Evolutionary conservation across 2,329 filamentous ascomycete species (phyloP).

Genomic region (Neoascochyta sp.): DNA sequence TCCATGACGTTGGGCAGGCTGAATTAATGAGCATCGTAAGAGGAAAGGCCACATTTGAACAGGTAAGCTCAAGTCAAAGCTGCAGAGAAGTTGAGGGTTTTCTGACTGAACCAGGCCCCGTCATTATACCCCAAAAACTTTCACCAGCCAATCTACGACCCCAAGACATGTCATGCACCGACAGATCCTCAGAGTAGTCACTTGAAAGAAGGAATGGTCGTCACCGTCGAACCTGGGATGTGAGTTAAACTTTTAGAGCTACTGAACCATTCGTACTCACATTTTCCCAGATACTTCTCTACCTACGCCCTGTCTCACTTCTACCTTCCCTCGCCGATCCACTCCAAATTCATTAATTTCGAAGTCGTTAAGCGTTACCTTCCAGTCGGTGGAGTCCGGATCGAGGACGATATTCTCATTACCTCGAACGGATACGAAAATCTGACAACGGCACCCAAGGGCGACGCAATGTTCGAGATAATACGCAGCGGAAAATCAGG

Average conservation of each 20-base stretch:
- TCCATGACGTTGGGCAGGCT: conserved; percentile 61
- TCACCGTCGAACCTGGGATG: conserved; percentile 55
- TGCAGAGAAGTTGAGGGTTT: too few species aligned
- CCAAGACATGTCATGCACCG: conserved; percentile 29
- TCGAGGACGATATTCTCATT: conserved; percentile 70
- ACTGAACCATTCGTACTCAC: conserved; percentile 1
- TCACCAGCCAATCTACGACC: conserved; percentile 31
- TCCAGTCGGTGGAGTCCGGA: conserved; percentile 72
- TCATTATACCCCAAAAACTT: conserved; percentile 33
- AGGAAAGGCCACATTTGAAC: conserved; percentile 18
- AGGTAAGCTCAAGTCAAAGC: too few species aligned
- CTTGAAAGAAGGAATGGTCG: conserved; percentile 53
- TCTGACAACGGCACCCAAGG: conserved; percentile 68
- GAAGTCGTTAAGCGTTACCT: conserved; percentile 74
- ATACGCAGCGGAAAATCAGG: conserved; percentile 35
- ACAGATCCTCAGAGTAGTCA: conserved; percentile 32
- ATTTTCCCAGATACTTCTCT: conserved; percentile 75
- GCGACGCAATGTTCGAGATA: conserved; percentile 60
- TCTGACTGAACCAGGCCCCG: too few species aligned
- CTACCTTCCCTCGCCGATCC: conserved; percentile 67
- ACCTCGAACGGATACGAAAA: conserved; percentile 68
- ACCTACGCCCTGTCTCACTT: conserved; percentile 75
- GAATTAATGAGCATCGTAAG: conserved; percentile 33
- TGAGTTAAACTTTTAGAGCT: conserved; percentile 9
- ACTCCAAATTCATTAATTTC: conserved; percentile 72